Base-by-base conservation (phyloP, 2,329 filamentous ascomycete species). In the Trichoderma sp. region DNA sequence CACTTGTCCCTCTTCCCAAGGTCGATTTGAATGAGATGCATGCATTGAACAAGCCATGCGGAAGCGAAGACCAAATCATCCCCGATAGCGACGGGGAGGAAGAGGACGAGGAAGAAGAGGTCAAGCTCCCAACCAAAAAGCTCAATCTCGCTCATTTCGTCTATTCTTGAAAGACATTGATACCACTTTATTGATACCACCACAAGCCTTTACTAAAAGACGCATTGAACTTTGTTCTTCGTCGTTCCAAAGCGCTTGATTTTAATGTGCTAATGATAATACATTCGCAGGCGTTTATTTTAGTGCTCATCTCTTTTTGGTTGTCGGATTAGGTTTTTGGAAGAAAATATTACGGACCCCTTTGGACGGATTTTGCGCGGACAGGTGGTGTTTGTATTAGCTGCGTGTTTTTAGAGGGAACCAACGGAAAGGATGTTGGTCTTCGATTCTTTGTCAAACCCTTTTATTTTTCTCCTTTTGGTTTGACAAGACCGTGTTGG, bases 41-140 rank as follows among this genome's bases (percentile, higher is more conserved):
- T 72, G 83, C 84, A 2, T 75, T 88, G 53, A 85, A 87, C 72
- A 75, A 73, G 64, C 70, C 79, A 19, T 76, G 75, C 61, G 87
- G 87, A 16, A 89, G 87, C 73, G 87, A 89, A 74, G 87, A 89
- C 68, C 81, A 86, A 67, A 83, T 89, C 71, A 77, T 85, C 16
- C 83, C 83, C 31, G 85, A 85, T 74, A 87, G 85, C 70, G 84
- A 85, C 70, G 83, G 73, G 21, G 84, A 85, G 67, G 80, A 80
- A 21, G 83, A 83, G 8, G 75, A 76, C 7, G 83, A 84, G 8
- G 75, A 76, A 5, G 75, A 77, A 11, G 81, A 83, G 40, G 72
- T 75, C 2, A 77, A 77, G 3, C 71, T 71, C 8, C 73, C 73
- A 1, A 72, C 77, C 7, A 79, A 72, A 60, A 81, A 79, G 52